Percentiles rank a stretch among this genome's conserved stretches.
phyloP scores from a whole-genome alignment of 2,329 filamentous ascomycete species.

The Meredithiella fracta region DNA sequence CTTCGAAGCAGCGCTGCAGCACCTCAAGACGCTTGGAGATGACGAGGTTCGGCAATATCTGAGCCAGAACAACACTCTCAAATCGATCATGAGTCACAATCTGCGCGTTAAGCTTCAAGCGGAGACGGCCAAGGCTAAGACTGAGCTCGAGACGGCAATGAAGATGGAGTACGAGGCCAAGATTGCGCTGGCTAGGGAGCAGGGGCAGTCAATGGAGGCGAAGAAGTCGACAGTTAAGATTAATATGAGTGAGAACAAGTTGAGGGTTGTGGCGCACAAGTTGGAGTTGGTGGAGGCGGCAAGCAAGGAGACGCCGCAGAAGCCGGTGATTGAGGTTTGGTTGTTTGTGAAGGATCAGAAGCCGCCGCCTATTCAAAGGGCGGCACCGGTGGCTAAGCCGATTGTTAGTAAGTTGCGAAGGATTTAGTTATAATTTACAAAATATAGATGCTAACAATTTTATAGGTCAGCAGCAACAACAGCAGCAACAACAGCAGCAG shows the following conservation, averaged over 20 bases:
- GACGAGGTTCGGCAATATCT: constrained; percentile 40
- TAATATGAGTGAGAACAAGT: constrained; percentile 62
- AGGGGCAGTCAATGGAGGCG: constrained; percentile 54
- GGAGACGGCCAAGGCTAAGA: constrained; percentile 43
- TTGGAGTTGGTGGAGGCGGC: constrained; percentile 65
- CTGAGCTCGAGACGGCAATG: constrained; percentile 32
- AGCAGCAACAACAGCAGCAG: neutral
- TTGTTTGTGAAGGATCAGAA: constrained; percentile 19
- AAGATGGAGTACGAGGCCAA: constrained; percentile 37
- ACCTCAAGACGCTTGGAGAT: constrained; percentile 24
- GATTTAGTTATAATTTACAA: neutral
- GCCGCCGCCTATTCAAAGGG: constrained; percentile 14
- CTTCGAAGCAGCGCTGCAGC: constrained; percentile 10
- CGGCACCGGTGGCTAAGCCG: constrained; percentile 8
- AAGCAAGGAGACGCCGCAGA: constrained; percentile 68
- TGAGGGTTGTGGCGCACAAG: constrained; percentile 49
- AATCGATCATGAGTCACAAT: constrained; percentile 41
- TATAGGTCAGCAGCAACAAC: neutral
- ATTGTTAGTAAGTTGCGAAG: neutral
- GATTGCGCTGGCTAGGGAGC: constrained; percentile 36
- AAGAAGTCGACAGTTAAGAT: constrained; percentile 61
- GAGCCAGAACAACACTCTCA: constrained; percentile 38
- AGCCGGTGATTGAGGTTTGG: constrained; percentile 76
- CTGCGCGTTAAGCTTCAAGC: constrained; percentile 54
- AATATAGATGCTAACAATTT: neutral